Evolutionary conservation across 768 basidiomycete species (phyloP).

Genomic region (Mycena belliarum): DNA sequence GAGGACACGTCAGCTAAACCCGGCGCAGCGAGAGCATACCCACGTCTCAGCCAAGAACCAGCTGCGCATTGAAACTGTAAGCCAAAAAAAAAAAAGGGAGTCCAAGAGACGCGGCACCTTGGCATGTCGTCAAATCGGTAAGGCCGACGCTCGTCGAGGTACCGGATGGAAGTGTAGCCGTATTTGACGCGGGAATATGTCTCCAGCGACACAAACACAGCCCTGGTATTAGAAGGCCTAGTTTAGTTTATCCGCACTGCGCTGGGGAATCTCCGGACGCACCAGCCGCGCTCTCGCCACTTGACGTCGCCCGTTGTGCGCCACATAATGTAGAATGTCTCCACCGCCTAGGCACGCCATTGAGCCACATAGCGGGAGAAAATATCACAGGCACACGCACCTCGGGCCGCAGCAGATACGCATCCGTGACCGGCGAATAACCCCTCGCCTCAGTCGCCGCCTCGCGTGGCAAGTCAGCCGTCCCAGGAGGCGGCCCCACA

Average conservation of each 20-base stretch:
- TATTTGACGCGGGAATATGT: conserved; percentile 7
- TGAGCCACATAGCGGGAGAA: neutral
- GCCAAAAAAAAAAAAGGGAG: conserved; percentile 13
- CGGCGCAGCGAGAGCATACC: neutral
- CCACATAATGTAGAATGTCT: conserved; percentile 40
- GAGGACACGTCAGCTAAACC: neutral
- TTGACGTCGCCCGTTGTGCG: conserved; percentile 35
- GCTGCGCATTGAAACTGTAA: conserved; percentile 28
- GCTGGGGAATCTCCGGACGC: conserved; percentile 27
- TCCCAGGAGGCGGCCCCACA: conserved; percentile 21
- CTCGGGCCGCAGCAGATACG: conserved; percentile 38
- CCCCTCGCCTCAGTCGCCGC: conserved; percentile 20
- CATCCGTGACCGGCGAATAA: conserved; percentile 25
- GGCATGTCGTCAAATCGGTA: conserved; percentile 48
- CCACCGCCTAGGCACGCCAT: conserved; percentile 30
- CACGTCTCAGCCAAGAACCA: conserved; percentile 48
- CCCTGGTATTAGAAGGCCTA: conserved; percentile 24
- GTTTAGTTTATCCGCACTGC: conserved; percentile 32
- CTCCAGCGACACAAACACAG: conserved; percentile 13
- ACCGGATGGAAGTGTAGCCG: conserved; percentile 31
- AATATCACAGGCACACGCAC: conserved; percentile 21
- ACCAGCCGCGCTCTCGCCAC: conserved; percentile 42
- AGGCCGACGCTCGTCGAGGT: conserved; percentile 44
- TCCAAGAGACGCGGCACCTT: conserved; percentile 26
- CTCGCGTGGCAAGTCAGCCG: conserved; percentile 15